Conservation (phyloP, 805 yeast genomes). For the Yarrowia sp. region DNA sequence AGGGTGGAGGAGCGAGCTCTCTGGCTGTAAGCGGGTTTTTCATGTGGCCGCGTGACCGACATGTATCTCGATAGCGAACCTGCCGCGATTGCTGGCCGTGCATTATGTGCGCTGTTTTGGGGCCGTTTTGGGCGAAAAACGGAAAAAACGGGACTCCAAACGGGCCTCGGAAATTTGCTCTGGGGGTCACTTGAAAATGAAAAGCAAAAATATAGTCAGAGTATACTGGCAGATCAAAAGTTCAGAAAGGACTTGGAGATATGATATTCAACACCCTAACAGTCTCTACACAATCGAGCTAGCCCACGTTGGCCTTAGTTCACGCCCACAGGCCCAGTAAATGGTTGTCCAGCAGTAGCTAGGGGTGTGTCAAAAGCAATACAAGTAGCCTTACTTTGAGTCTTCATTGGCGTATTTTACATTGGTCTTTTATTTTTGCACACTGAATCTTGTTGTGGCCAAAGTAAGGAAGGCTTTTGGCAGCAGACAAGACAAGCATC, state of each 20-base stretch:
- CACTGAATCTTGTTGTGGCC: constrained; percentile 3
- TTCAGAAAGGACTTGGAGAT: too few species aligned
- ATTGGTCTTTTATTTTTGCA: not conserved
- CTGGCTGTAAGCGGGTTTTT: not conserved
- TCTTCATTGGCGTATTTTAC: too few species aligned
- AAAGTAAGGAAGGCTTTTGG: not conserved
- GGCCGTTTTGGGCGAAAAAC: not conserved
- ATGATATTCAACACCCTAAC: too few species aligned
- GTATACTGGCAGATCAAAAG: too few species aligned
- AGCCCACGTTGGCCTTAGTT: too few species aligned
- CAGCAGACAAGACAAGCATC: constrained; percentile 24
- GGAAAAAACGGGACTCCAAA: too few species aligned
- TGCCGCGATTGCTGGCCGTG: not conserved
- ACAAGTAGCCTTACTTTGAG: too few species aligned
- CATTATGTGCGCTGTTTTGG: constrained; percentile 28
- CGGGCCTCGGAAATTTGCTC: constrained; percentile 14
- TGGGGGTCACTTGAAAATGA: not conserved
- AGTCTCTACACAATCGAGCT: too few species aligned
- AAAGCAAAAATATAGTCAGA: too few species aligned
- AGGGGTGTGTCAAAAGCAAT: not conserved
- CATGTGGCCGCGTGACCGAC: constrained; percentile 5
- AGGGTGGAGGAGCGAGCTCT: constrained; percentile 11
- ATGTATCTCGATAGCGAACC: too few species aligned
- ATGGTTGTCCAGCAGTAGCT: not conserved
- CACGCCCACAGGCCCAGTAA: too few species aligned